A percentile compares a stretch with the other conserved stretches of the same genome.
Conservation (phyloP, 2,329 filamentous ascomycete genomes). For the Whalleya microplaca region DNA sequence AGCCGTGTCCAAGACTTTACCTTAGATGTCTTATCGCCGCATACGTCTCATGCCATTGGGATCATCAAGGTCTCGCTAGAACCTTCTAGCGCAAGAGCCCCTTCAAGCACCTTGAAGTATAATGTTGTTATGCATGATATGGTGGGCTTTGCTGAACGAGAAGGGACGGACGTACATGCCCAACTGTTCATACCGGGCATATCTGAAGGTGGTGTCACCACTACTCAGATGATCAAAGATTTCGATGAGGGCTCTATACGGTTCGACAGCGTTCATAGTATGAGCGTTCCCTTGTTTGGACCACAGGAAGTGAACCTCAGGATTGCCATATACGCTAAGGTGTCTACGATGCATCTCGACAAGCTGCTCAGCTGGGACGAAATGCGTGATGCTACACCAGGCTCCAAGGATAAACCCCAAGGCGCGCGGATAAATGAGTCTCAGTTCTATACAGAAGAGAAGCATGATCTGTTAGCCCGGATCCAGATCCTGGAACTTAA, state of each 20-base stretch:
- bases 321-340: conserved; percentile 88
- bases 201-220: conserved; percentile 88
- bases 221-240: conserved; percentile 89
- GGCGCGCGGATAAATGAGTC: conserved; percentile 80
- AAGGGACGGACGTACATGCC: conserved; percentile 93
- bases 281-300: conserved; percentile 85
- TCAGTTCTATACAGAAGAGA: conserved; percentile 91
- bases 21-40: conserved; percentile 88
- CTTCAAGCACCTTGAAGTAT: conserved; percentile 92
- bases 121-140: conserved; percentile 99
- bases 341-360: conserved; percentile 92
- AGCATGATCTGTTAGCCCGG: conserved; percentile 87
- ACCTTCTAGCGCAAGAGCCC: conserved; percentile 89
- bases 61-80: conserved; percentile 91
- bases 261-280: conserved; percentile 97
- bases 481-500: conserved; percentile 90
- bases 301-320: conserved; percentile 76
- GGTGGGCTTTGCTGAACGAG: conserved; percentile 90
- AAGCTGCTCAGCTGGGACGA: conserved; percentile 99
- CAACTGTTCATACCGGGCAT: conserved; percentile 95
- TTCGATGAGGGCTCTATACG: conserved; percentile 92
- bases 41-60: conserved; percentile 87
- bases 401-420: conserved; percentile 58
- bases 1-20: conserved; percentile 92
- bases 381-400: conserved; percentile 79